Conservation (phyloP, 176 grass and related monocot genomes). For the Raddia distichophylla region DNA sequence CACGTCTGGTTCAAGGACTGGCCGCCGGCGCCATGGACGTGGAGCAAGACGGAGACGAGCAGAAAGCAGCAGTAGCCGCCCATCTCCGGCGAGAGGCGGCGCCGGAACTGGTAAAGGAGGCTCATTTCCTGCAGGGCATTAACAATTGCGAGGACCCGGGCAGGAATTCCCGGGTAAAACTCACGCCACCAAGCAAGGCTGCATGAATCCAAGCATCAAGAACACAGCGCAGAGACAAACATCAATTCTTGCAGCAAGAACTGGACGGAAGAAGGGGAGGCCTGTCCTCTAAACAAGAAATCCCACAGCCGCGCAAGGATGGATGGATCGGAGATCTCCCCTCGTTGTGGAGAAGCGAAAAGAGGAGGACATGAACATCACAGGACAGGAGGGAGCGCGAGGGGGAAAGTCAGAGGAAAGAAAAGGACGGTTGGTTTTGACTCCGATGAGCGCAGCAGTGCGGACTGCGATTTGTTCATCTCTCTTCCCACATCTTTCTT, state of each 20-base stretch:
- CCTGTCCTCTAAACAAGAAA: neutral
- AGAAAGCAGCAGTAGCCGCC: constrained; percentile 41
- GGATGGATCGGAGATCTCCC: constrained; percentile 42
- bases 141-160: constrained; percentile 17
- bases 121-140: constrained; percentile 42
- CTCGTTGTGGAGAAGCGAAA: neutral
- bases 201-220: constrained; percentile 26
- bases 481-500: neutral
- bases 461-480: constrained; percentile 26
- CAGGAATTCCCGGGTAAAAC: constrained; percentile 9
- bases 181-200: constrained; percentile 22
- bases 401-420: constrained; percentile 51
- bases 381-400: neutral
- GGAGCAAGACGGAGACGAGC: constrained; percentile 38
- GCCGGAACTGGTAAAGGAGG: constrained; percentile 36
- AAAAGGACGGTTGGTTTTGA: constrained; percentile 64
- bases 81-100: constrained; percentile 58
- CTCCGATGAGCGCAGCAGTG: constrained; percentile 46
- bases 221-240: constrained; percentile 18
- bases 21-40: constrained; percentile 22
- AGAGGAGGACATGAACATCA: constrained; percentile 35
- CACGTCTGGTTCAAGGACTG: constrained; percentile 56
- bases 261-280: neutral
- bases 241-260: neutral
- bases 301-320: neutral